A percentile compares a stretch with the other conserved stretches of the same genome.
phyloP scores from a whole-genome alignment of 2,329 filamentous ascomycete species.

The Paradendryphiella salina region DNA sequence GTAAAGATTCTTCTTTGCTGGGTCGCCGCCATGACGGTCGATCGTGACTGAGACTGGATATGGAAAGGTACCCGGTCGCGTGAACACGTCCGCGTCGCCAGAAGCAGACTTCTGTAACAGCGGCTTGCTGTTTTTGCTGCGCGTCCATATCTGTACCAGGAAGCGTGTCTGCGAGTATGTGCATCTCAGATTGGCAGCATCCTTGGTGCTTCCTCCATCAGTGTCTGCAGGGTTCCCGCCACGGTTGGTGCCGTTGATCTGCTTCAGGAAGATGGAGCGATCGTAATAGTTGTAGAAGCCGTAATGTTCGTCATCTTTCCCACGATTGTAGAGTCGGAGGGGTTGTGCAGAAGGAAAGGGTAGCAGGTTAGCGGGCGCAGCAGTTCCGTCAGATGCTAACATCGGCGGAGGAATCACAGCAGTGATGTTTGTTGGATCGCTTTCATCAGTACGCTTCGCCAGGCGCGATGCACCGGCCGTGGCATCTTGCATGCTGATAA shows the following conservation, averaged over 20 bases:
- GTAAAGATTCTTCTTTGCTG: conserved; percentile 60
- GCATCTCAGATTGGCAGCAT: conserved; percentile 55
- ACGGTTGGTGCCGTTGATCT: conserved; percentile 53
- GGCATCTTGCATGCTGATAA: conserved; percentile 68
- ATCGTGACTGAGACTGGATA: conserved; percentile 64
- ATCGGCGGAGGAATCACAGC: conserved; percentile 65
- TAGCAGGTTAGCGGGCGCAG: conserved; percentile 71
- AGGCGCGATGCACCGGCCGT: conserved; percentile 35
- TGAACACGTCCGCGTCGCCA: conserved; percentile 50
- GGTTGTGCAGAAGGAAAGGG: conserved; percentile 72
- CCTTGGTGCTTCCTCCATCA: conserved; percentile 55
- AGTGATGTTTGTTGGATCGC: conserved; percentile 49
- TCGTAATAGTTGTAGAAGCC: conserved; percentile 93
- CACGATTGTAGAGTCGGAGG: conserved; percentile 82
- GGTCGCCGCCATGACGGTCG: conserved; percentile 62
- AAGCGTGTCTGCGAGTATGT: conserved; percentile 66
- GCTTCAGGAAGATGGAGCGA: conserved; percentile 79
- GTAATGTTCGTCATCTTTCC: conserved; percentile 79
- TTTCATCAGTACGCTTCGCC: conserved; percentile 41
- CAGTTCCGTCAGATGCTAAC: conserved; percentile 69
- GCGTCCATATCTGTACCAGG: conserved; percentile 65
- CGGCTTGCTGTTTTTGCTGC: conserved; percentile 47
- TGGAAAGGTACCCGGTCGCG: conserved; percentile 61
- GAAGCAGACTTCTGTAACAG: conserved; percentile 36
- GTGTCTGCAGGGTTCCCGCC: conserved; percentile 51